phyloP scores from a whole-genome alignment of 108 stramenopile species.

The Aurantiochytrium sp. region DNA sequence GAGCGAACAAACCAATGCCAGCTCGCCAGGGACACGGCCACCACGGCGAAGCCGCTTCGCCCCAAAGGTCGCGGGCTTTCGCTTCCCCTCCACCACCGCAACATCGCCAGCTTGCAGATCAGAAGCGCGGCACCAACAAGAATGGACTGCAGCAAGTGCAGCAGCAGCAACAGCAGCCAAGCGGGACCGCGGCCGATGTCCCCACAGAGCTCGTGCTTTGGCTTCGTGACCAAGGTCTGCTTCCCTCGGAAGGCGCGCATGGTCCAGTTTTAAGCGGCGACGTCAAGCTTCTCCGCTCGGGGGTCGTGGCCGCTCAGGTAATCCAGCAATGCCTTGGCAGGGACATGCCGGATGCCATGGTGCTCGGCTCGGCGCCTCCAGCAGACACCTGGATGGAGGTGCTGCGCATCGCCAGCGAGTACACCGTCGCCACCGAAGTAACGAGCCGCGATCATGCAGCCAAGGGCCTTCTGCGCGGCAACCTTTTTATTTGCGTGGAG shows the following conservation, averaged over 20 bases:
- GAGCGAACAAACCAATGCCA: too few species aligned
- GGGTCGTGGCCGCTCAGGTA: background rate
- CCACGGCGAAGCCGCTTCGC: too few species aligned
- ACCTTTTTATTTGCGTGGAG: background rate
- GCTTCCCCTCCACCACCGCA: too few species aligned
- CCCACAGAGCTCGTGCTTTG: background rate
- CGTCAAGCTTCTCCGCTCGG: background rate
- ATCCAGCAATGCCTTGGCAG: background rate
- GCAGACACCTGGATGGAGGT: background rate
- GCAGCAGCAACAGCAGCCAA: background rate
- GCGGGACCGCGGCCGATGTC: background rate
- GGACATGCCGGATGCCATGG: background rate
- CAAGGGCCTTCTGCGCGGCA: background rate
- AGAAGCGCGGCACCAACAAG: background rate
- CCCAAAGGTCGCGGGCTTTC: too few species aligned
- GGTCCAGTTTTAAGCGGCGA: background rate
- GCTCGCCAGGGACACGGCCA: too few species aligned
- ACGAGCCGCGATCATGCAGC: background rate
- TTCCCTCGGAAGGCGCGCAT: background rate
- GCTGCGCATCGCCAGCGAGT: background rate
- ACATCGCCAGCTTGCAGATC: background rate
- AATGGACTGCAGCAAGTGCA: background rate
- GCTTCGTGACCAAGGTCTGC: background rate
- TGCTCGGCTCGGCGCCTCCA: background rate
- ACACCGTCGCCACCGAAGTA: background rate